A percentile compares a stretch with the other conserved stretches of the same genome.
Evolutionary conservation across 1,284 basidiomycete species (phyloP).

Genomic region (Naganishia liquefaciens): DNA sequence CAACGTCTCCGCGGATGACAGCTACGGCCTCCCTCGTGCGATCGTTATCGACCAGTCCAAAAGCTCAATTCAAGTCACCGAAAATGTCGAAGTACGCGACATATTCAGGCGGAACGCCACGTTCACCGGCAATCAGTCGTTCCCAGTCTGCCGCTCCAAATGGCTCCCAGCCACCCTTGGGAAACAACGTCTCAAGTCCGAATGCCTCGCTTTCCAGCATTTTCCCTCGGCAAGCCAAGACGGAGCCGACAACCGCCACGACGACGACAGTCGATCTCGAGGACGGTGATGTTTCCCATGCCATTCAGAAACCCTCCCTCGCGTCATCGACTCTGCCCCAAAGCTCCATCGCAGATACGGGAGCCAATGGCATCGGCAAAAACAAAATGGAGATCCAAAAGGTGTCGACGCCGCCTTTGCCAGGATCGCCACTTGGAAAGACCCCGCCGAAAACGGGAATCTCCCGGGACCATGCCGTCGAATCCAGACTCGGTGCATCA

Average conservation of each 20-base stretch:
- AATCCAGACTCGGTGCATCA: not conserved
- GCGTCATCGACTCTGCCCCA: not conserved
- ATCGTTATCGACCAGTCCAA: constrained; percentile 14
- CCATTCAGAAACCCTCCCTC: not conserved
- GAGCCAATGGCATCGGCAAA: not conserved
- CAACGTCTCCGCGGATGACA: constrained; percentile 1
- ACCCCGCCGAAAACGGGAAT: constrained; percentile 28
- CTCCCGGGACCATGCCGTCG: constrained; percentile 15
- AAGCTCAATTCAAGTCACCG: constrained; percentile 14
- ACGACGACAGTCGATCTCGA: constrained; percentile 28
- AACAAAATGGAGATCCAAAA: constrained; percentile 17
- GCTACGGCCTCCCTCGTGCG: constrained; percentile 9
- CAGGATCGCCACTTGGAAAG: constrained; percentile 18
- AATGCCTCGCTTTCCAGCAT: constrained; percentile 18
- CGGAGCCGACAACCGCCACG: constrained; percentile 29
- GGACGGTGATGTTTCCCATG: not conserved
- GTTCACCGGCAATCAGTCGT: constrained; percentile 8
- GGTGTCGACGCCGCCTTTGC: constrained; percentile 3
- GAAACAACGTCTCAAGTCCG: constrained; percentile 5
- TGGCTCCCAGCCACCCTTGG: not conserved
- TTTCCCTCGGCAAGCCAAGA: constrained; percentile 31
- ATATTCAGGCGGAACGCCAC: constrained; percentile 9
- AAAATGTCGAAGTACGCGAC: constrained; percentile 18
- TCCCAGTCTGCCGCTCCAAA: constrained; percentile 15
- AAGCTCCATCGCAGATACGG: not conserved